Percentiles rank a stretch among this genome's conserved stretches.
These are phyloP conservation scores for Neurospora tetrasperma DNA, from an alignment of 495 filamentous ascomycete species.

Conservation along the genomic window DNA sequence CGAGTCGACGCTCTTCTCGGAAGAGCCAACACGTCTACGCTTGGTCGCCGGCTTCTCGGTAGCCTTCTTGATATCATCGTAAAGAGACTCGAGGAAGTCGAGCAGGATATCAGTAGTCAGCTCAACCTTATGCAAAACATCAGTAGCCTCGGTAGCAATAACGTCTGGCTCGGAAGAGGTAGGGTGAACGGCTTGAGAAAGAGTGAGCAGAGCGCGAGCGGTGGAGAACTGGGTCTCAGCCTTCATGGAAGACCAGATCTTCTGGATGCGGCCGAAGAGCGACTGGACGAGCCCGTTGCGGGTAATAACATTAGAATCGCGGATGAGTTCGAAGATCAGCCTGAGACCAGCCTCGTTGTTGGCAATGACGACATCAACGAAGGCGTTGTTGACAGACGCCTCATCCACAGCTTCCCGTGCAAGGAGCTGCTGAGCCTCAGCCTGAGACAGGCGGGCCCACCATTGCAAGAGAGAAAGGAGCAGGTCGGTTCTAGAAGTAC, in stretches of 20 bases:
- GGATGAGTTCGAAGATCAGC: constrained; percentile 44
- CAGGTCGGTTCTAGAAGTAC: constrained; percentile 53
- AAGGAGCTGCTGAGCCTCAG: constrained; percentile 26
- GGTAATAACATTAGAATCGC: constrained; percentile 29
- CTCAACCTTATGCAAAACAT: constrained; percentile 55
- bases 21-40: constrained; percentile 62
- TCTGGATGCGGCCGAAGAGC: constrained; percentile 52
- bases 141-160: constrained; percentile 46
- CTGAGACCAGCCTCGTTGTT: constrained; percentile 58
- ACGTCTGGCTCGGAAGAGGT: constrained; percentile 12
- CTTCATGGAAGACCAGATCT: constrained; percentile 62
- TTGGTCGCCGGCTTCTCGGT: constrained; percentile 57
- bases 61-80: constrained; percentile 51
- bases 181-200: constrained; percentile 25
- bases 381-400: constrained; percentile 45
- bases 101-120: constrained; percentile 61
- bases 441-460: constrained; percentile 46
- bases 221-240: constrained; percentile 47
- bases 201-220: constrained; percentile 47
- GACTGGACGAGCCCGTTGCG: constrained; percentile 46
- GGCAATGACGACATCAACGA: constrained; percentile 51
- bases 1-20: constrained; percentile 37
- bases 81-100: constrained; percentile 58
- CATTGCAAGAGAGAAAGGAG: constrained; percentile 57
- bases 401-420: constrained; percentile 50